Percentiles rank a stretch among this genome's conserved stretches.
Conservation (phyloP, 331 rosid species). For the Quercus phellos region DNA sequence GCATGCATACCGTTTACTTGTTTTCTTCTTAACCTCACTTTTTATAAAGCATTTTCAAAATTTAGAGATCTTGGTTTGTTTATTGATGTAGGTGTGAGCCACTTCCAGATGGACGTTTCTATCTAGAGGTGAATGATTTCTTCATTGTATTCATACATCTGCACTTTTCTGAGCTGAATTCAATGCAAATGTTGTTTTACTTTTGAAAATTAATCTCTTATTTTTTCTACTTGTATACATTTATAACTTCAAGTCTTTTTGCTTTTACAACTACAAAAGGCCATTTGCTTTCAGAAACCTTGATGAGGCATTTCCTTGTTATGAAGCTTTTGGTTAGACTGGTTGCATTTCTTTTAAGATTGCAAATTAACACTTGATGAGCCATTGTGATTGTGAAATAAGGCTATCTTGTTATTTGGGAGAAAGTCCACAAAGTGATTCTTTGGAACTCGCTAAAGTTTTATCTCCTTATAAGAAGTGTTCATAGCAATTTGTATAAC, state of each 20-base stretch:
- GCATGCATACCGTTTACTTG: not conserved
- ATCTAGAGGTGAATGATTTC: conserved; percentile 68
- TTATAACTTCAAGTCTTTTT: not conserved
- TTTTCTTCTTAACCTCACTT: not conserved
- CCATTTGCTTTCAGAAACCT: not conserved
- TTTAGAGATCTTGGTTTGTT: not conserved
- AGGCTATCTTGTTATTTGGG: not conserved
- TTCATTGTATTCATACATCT: not conserved
- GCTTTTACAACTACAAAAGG: not conserved
- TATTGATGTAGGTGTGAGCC: conserved; percentile 82
- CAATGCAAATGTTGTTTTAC: not conserved
- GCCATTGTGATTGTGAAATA: not conserved
- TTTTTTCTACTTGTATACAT: not conserved
- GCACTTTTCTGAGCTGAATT: not conserved
- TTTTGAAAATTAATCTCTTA: not conserved
- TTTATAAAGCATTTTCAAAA: conserved; percentile 4
- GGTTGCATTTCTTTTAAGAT: not conserved
- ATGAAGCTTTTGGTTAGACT: not conserved
- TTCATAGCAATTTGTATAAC: not conserved
- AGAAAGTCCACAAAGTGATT: not conserved
- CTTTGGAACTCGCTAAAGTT: not conserved
- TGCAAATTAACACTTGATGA: not conserved
- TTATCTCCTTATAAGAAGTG: not conserved
- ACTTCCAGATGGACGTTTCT: conserved; percentile 93
- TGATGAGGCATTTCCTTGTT: not conserved